A percentile compares a stretch with the other conserved stretches of the same genome.
These are phyloP conservation scores for Boletus rubropictus DNA, from an alignment of 768 basidiomycete genomes.

Conservation along the genomic window DNA sequence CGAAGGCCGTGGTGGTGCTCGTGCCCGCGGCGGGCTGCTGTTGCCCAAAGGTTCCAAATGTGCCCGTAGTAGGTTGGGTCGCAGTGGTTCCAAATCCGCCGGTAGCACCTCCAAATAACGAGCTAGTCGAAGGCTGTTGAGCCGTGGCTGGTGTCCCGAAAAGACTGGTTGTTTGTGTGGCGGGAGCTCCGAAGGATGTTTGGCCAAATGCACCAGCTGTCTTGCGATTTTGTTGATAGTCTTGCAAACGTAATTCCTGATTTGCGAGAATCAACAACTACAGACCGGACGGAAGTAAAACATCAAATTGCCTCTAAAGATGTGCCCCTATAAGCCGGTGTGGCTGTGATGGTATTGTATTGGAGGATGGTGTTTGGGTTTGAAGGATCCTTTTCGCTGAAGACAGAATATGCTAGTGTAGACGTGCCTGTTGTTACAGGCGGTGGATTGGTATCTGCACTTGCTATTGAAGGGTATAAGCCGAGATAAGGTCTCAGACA, in stretches of 20 bases:
- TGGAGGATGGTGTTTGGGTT: slow-evolving; percentile 46
- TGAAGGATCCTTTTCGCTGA: slow-evolving; percentile 60
- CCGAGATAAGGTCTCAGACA: background rate
- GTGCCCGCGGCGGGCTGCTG: slow-evolving; percentile 34
- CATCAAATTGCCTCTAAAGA: slow-evolving; percentile 60
- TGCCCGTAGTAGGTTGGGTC: slow-evolving; percentile 23
- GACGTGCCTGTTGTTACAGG: slow-evolving; percentile 65
- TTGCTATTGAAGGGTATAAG: slow-evolving; percentile 25
- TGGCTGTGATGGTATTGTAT: slow-evolving; percentile 79
- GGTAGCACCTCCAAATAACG: slow-evolving; percentile 28
- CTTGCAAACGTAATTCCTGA: slow-evolving; percentile 72
- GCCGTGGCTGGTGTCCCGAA: slow-evolving; percentile 26
- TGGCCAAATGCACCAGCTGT: slow-evolving; percentile 60
- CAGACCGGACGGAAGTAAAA: slow-evolving; percentile 2
- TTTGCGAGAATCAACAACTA: slow-evolving; percentile 1
- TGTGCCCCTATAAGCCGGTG: slow-evolving; percentile 69
- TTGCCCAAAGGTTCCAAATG: slow-evolving; percentile 32
- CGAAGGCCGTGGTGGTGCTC: slow-evolving; percentile 37
- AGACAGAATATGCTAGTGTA: slow-evolving; percentile 55
- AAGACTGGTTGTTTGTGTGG: slow-evolving; percentile 21
- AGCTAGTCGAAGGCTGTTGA: slow-evolving; percentile 26
- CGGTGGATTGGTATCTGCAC: slow-evolving; percentile 36
- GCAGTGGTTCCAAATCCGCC: slow-evolving; percentile 21
- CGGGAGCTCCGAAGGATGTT: slow-evolving; percentile 28
- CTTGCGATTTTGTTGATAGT: slow-evolving; percentile 71